Percentiles rank a stretch among this genome's conserved stretches.
phyloP scores from a whole-genome alignment of 2,329 filamentous ascomycete species.

The Hypoxylon sp. region DNA sequence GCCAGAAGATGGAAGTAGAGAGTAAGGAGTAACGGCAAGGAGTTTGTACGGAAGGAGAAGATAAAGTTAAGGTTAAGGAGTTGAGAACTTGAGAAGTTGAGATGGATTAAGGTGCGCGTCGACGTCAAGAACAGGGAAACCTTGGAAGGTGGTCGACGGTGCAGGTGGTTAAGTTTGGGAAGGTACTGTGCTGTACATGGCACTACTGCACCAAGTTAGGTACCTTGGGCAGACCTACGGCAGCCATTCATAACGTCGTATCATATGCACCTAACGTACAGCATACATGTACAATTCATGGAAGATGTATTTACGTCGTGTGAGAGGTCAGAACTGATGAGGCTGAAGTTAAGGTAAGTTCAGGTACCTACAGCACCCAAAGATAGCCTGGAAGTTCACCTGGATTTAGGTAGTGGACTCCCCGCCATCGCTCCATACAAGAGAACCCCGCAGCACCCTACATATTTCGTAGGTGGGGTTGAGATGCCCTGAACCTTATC shows the following conservation, averaged over 20 bases:
- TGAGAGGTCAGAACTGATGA: conserved; percentile 34
- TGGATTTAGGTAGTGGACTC: too few relatives aligned
- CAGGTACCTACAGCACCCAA: conserved; percentile 23
- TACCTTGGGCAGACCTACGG: conserved; percentile 21
- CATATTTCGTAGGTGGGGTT: too few relatives aligned
- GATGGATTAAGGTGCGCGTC: conserved; percentile 6
- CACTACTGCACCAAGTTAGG: conserved; percentile 1
- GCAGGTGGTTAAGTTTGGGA: conserved; percentile 11
- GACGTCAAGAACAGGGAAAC: not conserved
- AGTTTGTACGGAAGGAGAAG: not conserved
- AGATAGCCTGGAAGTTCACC: not conserved
- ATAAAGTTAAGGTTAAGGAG: conserved; percentile 9
- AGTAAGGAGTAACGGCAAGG: not conserved
- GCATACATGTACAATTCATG: conserved; percentile 14
- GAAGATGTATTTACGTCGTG: not conserved
- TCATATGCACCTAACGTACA: conserved; percentile 21
- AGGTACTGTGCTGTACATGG: conserved; percentile 15
- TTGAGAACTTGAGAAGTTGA: conserved; percentile 11
- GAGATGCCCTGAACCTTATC: too few relatives aligned
- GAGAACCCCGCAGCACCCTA: too few relatives aligned
- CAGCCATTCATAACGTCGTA: conserved; percentile 27
- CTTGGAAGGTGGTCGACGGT: not conserved
- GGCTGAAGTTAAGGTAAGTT: conserved; percentile 33
- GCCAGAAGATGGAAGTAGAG: not conserved
- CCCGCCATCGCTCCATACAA: too few relatives aligned